A percentile compares a stretch with the other conserved stretches of the same genome.
Conservation (phyloP, 192 early-diverging fungal species). For the Rhizophagus sp. region DNA sequence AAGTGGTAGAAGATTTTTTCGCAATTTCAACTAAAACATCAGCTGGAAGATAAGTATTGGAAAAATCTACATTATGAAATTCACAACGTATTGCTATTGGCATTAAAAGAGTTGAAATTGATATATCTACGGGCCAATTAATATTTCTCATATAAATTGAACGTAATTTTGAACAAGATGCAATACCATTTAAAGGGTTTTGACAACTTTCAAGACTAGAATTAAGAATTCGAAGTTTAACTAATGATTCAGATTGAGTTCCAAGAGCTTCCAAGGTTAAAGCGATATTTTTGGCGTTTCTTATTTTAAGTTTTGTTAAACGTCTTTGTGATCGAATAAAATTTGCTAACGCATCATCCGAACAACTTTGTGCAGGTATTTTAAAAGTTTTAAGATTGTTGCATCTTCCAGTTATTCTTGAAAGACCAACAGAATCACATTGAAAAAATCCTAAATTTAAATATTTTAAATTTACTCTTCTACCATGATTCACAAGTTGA, state of each 20-base stretch:
- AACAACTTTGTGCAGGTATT: not conserved
- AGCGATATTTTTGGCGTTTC: not conserved
- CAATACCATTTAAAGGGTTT: slow-evolving; percentile 12
- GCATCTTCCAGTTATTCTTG: not conserved
- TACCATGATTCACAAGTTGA: not conserved
- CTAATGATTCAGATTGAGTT: not conserved
- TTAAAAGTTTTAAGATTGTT: slow-evolving; percentile 26
- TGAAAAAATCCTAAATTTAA: slow-evolving; percentile 28
- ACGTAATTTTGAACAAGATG: slow-evolving; percentile 2
- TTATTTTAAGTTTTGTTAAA: slow-evolving; percentile 29
- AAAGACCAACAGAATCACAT: not conserved
- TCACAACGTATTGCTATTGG: slow-evolving; percentile 18
- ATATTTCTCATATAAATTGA: slow-evolving; percentile 17
- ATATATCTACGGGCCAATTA: not conserved
- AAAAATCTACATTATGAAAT: slow-evolving; percentile 33
- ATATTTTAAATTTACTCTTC: slow-evolving; percentile 7
- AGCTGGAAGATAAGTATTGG: slow-evolving; percentile 5
- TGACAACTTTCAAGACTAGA: slow-evolving; percentile 19
- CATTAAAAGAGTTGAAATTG: slow-evolving; percentile 17
- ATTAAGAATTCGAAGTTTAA: slow-evolving; percentile 24
- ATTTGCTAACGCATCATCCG: slow-evolving; percentile 8
- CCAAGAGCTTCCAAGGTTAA: not conserved
- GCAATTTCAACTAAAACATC: slow-evolving; percentile 20
- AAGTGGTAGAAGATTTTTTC: slow-evolving; percentile 17
- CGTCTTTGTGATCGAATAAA: not conserved